Conservation (phyloP, 495 filamentous ascomycete species). For the Chaetomium tenue region DNA sequence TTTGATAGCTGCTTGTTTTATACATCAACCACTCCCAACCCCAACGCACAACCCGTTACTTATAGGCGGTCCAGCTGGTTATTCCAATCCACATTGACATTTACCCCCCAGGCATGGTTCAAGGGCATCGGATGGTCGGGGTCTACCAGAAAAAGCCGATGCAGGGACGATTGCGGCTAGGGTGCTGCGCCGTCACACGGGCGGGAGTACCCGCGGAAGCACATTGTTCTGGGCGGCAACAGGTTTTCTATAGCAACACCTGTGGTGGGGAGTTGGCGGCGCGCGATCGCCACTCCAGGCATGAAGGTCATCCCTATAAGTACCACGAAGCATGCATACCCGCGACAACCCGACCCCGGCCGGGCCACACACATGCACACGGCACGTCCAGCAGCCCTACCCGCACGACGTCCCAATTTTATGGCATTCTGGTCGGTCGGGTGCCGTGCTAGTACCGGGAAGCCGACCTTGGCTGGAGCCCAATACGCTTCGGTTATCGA, state of each 20-base stretch:
- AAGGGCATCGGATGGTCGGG: too few species aligned
- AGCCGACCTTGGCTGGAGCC: background rate
- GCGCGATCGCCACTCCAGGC: background rate
- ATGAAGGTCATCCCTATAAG: background rate
- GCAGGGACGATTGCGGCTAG: too few species aligned
- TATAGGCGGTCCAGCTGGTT: too few species aligned
- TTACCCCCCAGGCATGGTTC: too few species aligned
- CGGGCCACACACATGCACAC: background rate
- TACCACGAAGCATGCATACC: background rate
- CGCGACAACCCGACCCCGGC: background rate
- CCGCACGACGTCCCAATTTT: background rate
- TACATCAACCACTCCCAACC: too few species aligned
- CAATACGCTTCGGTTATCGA: background rate
- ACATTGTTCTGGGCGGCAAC: background rate
- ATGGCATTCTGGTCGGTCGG: background rate
- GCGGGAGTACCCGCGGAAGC: background rate
- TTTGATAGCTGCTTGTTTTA: too few species aligned
- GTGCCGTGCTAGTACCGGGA: background rate
- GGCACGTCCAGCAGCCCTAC: conserved; percentile 5
- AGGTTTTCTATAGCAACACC: background rate
- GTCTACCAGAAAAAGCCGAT: too few species aligned
- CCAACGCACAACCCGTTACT: too few species aligned
- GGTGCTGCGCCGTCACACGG: too few species aligned
- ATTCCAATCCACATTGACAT: too few species aligned
- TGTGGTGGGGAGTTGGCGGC: background rate